These are phyloP conservation scores for Exophiala calicioides DNA, from an alignment of 2,329 filamentous ascomycete species.

Conservation along the genomic window DNA sequence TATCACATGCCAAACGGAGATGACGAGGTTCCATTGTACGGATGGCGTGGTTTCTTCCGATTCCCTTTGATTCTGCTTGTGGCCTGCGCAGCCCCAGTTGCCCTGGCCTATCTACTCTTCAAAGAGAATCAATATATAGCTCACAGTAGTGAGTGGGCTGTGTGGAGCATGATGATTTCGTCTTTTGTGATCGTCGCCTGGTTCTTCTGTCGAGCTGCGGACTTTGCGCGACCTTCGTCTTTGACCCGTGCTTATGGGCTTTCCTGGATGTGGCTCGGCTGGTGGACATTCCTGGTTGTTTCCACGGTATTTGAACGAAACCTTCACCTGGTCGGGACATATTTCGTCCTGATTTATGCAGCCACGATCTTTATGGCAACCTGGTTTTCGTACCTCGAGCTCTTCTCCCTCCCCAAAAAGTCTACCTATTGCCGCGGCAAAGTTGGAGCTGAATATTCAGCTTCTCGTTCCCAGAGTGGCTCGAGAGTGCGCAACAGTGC, in stretches of 20 bases:
- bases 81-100: constrained; percentile 68
- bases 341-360: constrained; percentile 79
- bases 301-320: constrained; percentile 76
- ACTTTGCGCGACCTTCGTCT: constrained; percentile 79
- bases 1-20: constrained; percentile 61
- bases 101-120: constrained; percentile 70
- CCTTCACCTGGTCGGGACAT: constrained; percentile 71
- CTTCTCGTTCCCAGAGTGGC: constrained; percentile 39
- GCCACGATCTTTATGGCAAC: constrained; percentile 72
- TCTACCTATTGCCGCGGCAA: constrained; percentile 65
- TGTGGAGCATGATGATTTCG: constrained; percentile 85
- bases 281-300: constrained; percentile 71
- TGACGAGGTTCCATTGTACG: constrained; percentile 65
- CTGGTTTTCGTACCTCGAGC: constrained; percentile 74
- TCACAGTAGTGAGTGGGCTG: constrained; percentile 84
- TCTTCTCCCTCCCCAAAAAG: constrained; percentile 74
- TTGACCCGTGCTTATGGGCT: constrained; percentile 78
- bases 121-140: constrained; percentile 87
- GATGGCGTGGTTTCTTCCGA: constrained; percentile 79
- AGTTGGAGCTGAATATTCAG: constrained; percentile 45
- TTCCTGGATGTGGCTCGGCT: constrained; percentile 78
- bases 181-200: constrained; percentile 80
- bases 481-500: constrained; percentile 22
- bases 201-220: constrained; percentile 76
- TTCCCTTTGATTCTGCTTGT: constrained; percentile 75